Evolutionary conservation across 345 rosid genomes (phyloP).

Genomic region (Ceriops tagal): DNA sequence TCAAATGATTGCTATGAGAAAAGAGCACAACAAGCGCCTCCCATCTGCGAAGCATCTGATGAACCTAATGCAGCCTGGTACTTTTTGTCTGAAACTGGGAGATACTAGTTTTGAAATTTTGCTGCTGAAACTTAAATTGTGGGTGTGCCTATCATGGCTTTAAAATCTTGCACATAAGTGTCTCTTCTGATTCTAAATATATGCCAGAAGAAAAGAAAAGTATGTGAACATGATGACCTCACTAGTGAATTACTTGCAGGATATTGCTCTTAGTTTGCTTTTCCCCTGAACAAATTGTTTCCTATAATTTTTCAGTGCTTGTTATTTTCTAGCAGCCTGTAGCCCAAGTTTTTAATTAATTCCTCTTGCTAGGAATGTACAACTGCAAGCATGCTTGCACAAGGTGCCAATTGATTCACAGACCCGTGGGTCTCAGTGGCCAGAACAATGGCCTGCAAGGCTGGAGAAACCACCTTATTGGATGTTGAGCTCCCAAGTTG

Average conservation of each 20-base stretch:
- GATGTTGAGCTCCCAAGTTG: constrained; percentile 76
- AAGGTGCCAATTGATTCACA: constrained; percentile 53
- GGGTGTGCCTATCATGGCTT: neutral
- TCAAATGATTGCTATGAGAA: constrained; percentile 77
- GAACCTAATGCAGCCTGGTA: constrained; percentile 98
- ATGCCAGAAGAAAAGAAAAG: neutral
- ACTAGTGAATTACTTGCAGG: neutral
- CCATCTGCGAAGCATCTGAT: constrained; percentile 67
- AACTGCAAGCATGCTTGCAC: constrained; percentile 90
- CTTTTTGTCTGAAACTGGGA: neutral
- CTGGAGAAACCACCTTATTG: constrained; percentile 76
- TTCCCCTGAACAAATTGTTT: neutral
- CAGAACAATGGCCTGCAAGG: constrained; percentile 94
- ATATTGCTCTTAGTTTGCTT: neutral
- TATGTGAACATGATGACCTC: neutral
- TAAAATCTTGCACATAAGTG: neutral
- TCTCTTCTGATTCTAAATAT: neutral
- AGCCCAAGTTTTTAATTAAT: constrained; percentile 11
- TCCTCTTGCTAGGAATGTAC: constrained; percentile 59
- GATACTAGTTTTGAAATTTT: neutral
- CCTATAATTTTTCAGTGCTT: neutral
- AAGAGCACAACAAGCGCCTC: constrained; percentile 68
- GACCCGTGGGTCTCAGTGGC: constrained; percentile 92
- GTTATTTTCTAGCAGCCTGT: neutral
- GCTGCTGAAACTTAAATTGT: neutral